phyloP scores from a whole-genome alignment of 2,329 filamentous ascomycete genomes.

The Thielaviopsis populi region DNA sequence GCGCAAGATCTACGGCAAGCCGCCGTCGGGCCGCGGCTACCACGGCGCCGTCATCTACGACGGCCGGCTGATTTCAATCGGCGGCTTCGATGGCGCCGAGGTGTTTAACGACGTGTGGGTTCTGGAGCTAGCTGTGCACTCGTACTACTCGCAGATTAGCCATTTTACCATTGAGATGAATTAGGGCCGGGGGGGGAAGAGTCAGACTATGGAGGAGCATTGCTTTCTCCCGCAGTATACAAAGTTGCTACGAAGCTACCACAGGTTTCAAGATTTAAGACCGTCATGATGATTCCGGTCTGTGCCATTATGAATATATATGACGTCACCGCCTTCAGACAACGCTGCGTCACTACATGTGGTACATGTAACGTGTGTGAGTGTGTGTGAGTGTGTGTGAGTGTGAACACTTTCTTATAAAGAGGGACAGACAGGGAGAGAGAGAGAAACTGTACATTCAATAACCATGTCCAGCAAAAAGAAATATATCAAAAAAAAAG shows the following conservation, averaged over 20 bases:
- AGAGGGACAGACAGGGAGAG: too few species aligned
- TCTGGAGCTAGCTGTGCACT: constrained; percentile 52
- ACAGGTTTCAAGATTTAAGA: neutral
- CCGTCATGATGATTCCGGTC: neutral
- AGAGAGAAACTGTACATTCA: neutral
- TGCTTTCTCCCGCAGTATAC: neutral
- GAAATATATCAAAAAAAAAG: neutral
- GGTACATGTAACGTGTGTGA: too few species aligned
- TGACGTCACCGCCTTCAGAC: neutral
- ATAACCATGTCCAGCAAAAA: neutral
- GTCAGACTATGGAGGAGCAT: neutral
- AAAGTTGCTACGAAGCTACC: neutral
- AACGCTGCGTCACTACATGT: too few species aligned
- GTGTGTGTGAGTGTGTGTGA: neutral
- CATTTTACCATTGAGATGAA: constrained; percentile 53
- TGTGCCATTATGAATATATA: neutral
- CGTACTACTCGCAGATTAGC: constrained; percentile 60
- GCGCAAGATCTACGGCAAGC: constrained; percentile 47
- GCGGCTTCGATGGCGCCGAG: constrained; percentile 52
- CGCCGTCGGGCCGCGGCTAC: constrained; percentile 49
- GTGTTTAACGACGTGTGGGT: constrained; percentile 55
- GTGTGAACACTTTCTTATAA: neutral
- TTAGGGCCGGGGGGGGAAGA: neutral
- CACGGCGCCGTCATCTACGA: constrained; percentile 53
- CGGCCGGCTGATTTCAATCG: constrained; percentile 47